These are phyloP conservation scores for Nidularia pulvinata DNA, from an alignment of 768 basidiomycete genomes.

Conservation along the genomic window DNA sequence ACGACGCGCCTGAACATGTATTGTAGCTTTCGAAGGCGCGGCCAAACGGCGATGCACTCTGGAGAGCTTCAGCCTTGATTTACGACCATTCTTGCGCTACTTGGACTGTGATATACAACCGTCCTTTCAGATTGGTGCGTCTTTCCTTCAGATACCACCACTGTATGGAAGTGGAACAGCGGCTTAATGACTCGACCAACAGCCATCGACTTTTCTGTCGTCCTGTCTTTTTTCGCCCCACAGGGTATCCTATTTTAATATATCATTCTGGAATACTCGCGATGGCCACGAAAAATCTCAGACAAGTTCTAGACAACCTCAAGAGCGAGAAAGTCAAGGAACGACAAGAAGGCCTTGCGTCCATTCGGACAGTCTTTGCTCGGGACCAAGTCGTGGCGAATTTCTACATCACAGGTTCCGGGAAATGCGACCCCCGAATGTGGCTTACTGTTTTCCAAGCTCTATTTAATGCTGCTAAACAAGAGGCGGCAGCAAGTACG, in stretches of 20 bases:
- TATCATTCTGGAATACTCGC: neutral
- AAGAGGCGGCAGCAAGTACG: slow-evolving; percentile 55
- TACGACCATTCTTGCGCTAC: too few species aligned
- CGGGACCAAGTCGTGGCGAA: slow-evolving; percentile 43
- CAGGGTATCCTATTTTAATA: neutral
- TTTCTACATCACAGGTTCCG: slow-evolving; percentile 36
- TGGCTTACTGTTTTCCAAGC: slow-evolving; percentile 77
- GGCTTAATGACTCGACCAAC: too few species aligned
- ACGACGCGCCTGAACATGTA: too few species aligned
- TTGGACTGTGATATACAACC: too few species aligned
- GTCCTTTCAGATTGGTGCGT: too few species aligned
- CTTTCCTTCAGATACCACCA: too few species aligned
- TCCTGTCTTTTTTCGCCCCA: too few species aligned
- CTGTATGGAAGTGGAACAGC: too few species aligned
- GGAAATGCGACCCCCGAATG: slow-evolving; percentile 25
- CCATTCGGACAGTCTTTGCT: slow-evolving; percentile 51
- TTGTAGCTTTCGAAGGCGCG: too few species aligned
- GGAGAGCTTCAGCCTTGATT: too few species aligned
- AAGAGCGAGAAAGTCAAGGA: slow-evolving; percentile 69
- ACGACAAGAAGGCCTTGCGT: slow-evolving; percentile 59
- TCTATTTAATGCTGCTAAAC: slow-evolving; percentile 63
- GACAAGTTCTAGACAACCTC: slow-evolving; percentile 48
- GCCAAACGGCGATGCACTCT: too few species aligned
- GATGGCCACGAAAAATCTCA: slow-evolving; percentile 29
- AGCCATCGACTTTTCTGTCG: too few species aligned